These are phyloP conservation scores for Colletotrichum magnum DNA, from an alignment of 2,329 filamentous ascomycete genomes.

Conservation along the genomic window DNA sequence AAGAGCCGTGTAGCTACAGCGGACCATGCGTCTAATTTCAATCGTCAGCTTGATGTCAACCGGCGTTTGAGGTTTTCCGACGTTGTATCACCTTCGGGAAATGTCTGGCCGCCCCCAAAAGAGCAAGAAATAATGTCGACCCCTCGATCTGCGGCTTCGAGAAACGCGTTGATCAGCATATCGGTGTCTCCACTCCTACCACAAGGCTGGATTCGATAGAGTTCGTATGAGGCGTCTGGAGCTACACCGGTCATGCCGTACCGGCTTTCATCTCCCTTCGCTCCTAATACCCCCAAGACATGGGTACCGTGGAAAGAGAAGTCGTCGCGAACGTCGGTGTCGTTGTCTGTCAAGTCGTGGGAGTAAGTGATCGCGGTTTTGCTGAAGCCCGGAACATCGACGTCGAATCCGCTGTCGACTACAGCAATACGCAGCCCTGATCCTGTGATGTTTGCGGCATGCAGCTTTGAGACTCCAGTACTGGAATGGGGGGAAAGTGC, in stretches of 20 bases:
- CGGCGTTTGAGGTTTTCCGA: not conserved
- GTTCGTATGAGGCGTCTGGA: slow-evolving; percentile 43
- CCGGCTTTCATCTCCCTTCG: slow-evolving; percentile 23
- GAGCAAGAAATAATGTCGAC: slow-evolving; percentile 23
- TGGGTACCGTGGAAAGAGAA: slow-evolving; percentile 23
- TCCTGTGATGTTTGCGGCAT: slow-evolving; percentile 24
- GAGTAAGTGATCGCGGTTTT: slow-evolving; percentile 9
- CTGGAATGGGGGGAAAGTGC: slow-evolving; percentile 46
- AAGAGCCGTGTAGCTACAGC: slow-evolving; percentile 24
- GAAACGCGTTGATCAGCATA: slow-evolving; percentile 20
- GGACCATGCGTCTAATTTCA: slow-evolving; percentile 5
- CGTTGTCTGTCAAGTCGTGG: slow-evolving; percentile 22
- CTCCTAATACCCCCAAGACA: slow-evolving; percentile 19
- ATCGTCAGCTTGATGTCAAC: not conserved
- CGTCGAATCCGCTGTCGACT: slow-evolving; percentile 25
- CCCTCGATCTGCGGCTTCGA: slow-evolving; percentile 23
- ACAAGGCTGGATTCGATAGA: slow-evolving; percentile 44
- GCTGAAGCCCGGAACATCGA: slow-evolving; percentile 12
- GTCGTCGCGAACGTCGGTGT: slow-evolving; percentile 25
- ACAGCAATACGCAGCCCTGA: slow-evolving; percentile 23
- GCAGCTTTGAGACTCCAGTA: slow-evolving; percentile 31
- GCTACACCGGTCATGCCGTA: slow-evolving; percentile 46
- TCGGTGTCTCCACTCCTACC: slow-evolving; percentile 28
- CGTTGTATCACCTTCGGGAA: slow-evolving; percentile 16
- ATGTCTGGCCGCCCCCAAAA: not conserved